Evolutionary conservation across 2,329 filamentous ascomycete species (phyloP).

Genomic region (Pseudogymnoascus sp.): DNA sequence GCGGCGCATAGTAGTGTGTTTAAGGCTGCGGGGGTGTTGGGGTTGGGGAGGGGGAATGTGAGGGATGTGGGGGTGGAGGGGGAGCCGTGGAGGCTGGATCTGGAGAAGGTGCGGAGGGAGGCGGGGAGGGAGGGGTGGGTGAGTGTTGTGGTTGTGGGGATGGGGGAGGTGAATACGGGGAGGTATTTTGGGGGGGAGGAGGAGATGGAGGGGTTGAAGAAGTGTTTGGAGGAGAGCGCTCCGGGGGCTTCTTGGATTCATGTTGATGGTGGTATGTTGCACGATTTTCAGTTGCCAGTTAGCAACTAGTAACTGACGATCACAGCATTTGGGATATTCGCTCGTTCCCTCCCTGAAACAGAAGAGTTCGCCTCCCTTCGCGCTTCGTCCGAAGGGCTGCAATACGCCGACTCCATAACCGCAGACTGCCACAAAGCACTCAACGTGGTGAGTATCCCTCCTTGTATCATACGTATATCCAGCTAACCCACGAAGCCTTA

Average conservation of each 20-base stretch:
- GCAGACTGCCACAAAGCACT: conserved; percentile 87
- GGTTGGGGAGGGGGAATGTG: conserved; percentile 63
- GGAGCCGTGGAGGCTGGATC: conserved; percentile 61
- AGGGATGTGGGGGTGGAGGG: conserved; percentile 46
- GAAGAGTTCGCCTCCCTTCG: conserved; percentile 48
- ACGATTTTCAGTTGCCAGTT: background rate
- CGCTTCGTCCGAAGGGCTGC: conserved; percentile 51
- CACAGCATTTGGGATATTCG: conserved; percentile 75
- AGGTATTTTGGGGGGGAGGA: conserved; percentile 56
- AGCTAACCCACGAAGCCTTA: conserved; percentile 48
- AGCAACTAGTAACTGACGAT: background rate
- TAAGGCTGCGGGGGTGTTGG: conserved; percentile 77
- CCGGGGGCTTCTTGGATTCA: conserved; percentile 76
- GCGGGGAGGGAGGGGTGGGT: conserved; percentile 47
- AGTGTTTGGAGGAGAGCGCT: conserved; percentile 62
- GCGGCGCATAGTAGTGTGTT: conserved; percentile 74
- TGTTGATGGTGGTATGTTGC: conserved; percentile 60
- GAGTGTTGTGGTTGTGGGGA: conserved; percentile 74
- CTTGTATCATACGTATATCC: background rate
- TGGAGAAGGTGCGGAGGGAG: conserved; percentile 53
- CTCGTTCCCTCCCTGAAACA: conserved; percentile 50
- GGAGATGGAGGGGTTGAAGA: conserved; percentile 35
- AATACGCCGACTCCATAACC: conserved; percentile 79
- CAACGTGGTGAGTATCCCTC: conserved; percentile 56
- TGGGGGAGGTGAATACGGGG: conserved; percentile 86